A percentile compares a stretch with the other conserved stretches of the same genome.
phyloP scores from a whole-genome alignment of 495 filamentous ascomycete species.

The Emericellopsis terricola region DNA sequence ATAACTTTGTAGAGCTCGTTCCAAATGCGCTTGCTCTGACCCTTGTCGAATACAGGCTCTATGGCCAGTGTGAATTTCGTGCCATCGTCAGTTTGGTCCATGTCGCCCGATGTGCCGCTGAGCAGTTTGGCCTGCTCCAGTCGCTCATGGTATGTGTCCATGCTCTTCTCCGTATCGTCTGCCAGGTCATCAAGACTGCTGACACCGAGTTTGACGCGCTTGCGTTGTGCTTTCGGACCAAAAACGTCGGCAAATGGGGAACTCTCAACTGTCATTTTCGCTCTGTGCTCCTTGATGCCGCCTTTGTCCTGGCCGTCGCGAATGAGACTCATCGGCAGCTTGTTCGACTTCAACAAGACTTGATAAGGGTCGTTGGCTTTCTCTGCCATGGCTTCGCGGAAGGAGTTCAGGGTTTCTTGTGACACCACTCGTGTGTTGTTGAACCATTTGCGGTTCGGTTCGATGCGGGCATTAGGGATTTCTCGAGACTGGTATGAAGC shows the following conservation, averaged over 20 bases:
- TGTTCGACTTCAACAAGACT: slow-evolving; percentile 85
- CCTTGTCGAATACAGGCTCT: slow-evolving; percentile 86
- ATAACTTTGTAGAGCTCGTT: slow-evolving; percentile 97
- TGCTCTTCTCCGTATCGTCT: slow-evolving; percentile 53
- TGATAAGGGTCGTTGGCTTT: slow-evolving; percentile 80
- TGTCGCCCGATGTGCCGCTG: slow-evolving; percentile 42
- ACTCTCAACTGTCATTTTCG: slow-evolving; percentile 84
- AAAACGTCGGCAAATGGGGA: slow-evolving; percentile 79
- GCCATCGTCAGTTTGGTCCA: slow-evolving; percentile 19
- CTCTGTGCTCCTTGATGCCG: slow-evolving; percentile 77
- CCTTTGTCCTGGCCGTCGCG: slow-evolving; percentile 27
- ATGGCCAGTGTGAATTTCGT: slow-evolving; percentile 40
- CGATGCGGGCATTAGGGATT: slow-evolving; percentile 65
- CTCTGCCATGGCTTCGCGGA: slow-evolving; percentile 85
- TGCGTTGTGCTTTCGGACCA: slow-evolving; percentile 82
- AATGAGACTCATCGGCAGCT: slow-evolving; percentile 28
- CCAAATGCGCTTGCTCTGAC: slow-evolving; percentile 89
- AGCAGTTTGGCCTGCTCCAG: slow-evolving; percentile 53
- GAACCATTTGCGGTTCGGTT: slow-evolving; percentile 76
- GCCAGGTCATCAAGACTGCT: slow-evolving; percentile 66
- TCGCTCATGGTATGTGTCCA: slow-evolving; percentile 63
- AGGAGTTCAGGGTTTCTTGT: slow-evolving; percentile 44
- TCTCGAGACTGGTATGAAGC: slow-evolving; percentile 65
- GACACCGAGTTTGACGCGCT: slow-evolving; percentile 75
- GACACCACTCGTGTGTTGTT: slow-evolving; percentile 40